Evolutionary conservation across 164 flowering plant species (phyloP).

Genomic region (Annona cherimola): DNA sequence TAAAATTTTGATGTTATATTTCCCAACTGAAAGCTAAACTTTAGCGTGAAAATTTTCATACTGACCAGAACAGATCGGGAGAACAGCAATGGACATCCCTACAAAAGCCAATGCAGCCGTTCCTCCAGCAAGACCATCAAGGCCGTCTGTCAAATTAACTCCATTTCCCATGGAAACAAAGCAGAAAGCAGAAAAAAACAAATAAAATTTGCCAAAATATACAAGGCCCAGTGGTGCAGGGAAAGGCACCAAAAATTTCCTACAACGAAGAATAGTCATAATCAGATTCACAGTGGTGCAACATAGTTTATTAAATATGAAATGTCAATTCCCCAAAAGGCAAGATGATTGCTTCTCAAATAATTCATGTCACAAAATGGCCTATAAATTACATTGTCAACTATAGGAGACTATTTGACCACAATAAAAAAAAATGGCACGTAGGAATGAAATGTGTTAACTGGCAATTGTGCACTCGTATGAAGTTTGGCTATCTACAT

Average conservation of each 20-base stretch:
- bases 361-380: neutral
- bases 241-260: conserved; percentile 83
- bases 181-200: conserved; percentile 53
- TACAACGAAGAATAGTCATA: conserved; percentile 30
- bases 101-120: conserved; percentile 78
- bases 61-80: conserved; percentile 85
- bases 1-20: too few species aligned
- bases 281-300: neutral
- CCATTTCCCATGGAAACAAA: conserved; percentile 88
- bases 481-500: too few species aligned
- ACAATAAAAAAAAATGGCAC: neutral
- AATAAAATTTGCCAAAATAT: conserved; percentile 53
- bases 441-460: neutral
- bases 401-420: neutral
- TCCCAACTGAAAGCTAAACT: neutral
- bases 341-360: neutral
- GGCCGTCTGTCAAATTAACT: conserved; percentile 68
- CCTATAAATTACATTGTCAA: neutral
- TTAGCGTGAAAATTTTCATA: conserved; percentile 3
- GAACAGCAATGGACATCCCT: conserved; percentile 90
- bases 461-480: too few species aligned
- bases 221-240: conserved; percentile 84
- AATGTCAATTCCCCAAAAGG: neutral
- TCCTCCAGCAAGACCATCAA: conserved; percentile 95
- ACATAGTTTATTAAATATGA: neutral